Evolutionary conservation across 345 rosid species (phyloP).

Genomic region (Microcos paniculata): DNA sequence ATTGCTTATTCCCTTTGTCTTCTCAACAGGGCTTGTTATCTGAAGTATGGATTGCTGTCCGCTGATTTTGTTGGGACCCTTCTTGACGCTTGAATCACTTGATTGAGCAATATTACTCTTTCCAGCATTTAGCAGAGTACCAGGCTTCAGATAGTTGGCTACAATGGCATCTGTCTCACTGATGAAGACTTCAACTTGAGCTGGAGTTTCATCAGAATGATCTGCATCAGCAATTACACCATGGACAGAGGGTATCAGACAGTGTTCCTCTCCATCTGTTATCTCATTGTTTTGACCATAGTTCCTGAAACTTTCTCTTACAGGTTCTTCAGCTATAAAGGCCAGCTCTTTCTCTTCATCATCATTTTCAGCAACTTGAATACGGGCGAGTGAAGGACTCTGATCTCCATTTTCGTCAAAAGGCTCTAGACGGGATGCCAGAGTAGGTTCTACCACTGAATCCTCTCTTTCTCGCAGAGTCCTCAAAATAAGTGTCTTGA

Average conservation of each 20-base stretch:
- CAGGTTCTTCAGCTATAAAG: constrained; percentile 41
- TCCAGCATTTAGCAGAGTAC: constrained; percentile 14
- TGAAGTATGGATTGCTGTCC: constrained; percentile 34
- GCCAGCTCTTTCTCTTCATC: constrained; percentile 40
- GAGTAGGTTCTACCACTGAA: constrained; percentile 43
- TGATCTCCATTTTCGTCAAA: constrained; percentile 64
- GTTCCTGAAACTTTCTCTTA: constrained; percentile 23
- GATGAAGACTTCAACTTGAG: constrained; percentile 11
- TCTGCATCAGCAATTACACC: constrained; percentile 15
- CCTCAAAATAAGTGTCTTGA: constrained; percentile 66
- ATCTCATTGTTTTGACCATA: constrained; percentile 30
- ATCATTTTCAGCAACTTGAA: constrained; percentile 28
- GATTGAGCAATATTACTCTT: constrained; percentile 38
- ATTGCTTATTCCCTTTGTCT: constrained; percentile 21
- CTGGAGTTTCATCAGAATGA: constrained; percentile 18
- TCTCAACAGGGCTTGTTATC: constrained; percentile 18
- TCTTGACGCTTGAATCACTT: constrained; percentile 33
- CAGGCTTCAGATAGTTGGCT: constrained; percentile 9
- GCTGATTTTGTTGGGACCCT: constrained; percentile 26
- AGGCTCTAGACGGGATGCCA: constrained; percentile 47
- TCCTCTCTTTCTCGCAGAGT: constrained; percentile 69
- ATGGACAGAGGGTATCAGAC: constrained; percentile 13
- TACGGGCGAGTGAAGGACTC: constrained; percentile 42
- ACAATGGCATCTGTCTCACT: constrained; percentile 19
- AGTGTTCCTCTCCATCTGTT: constrained; percentile 26